Evolutionary conservation across 2,329 filamentous ascomycete genomes (phyloP), one percentile per base, ranked within the genome.

Genomic region (Diplodia scrobiculata): DNA sequence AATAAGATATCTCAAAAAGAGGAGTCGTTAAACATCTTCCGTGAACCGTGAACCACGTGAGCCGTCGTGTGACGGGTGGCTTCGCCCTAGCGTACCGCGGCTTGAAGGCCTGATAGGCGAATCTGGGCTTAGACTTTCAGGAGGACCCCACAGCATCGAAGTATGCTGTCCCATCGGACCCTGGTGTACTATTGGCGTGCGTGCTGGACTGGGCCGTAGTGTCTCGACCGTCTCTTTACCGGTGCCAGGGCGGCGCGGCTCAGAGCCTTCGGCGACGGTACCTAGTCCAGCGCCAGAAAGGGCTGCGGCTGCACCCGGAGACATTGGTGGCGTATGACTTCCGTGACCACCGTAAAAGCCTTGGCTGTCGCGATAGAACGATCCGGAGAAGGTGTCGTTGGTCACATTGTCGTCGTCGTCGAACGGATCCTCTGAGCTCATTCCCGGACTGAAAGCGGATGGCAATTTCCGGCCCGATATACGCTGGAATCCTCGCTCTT

Each of bases 121-220:
- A 74, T 69, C 79, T 74, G 69, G 78, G 71, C 67, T 81, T 68
- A 70, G 76, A 38, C 21, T 45, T 3, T 55, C 51, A 14, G 27
- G 36, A 14, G 67, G 41, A 34, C 51, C 66, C 41, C 47, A 65
- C 45, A 59, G 27, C 50, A 58, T 66, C 69, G 50, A 71, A 63
- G 14, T 66, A 66, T 55, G 52, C 68, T 55, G 51, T 67, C 71
- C 59, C 66, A 69, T 58, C 68, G 72, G 19, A 69, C 66, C 59
- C 59, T 83, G 79, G 67, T 85, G 83, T 66, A 84, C 84, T 17
- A 89, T 78, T 0, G 88, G 85, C 3, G 85, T 87, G 64, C 87
- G 83, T 19, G 84, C 86, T 17, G 88, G 88, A n/a, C 88, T 85
- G n/a, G 85, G 83, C 68, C 71, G 72, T 36, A 74, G 64, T 32